Evolutionary conservation across 2,329 filamentous ascomycete genomes (phyloP).

Genomic region (Fusarium tjaetaba): DNA sequence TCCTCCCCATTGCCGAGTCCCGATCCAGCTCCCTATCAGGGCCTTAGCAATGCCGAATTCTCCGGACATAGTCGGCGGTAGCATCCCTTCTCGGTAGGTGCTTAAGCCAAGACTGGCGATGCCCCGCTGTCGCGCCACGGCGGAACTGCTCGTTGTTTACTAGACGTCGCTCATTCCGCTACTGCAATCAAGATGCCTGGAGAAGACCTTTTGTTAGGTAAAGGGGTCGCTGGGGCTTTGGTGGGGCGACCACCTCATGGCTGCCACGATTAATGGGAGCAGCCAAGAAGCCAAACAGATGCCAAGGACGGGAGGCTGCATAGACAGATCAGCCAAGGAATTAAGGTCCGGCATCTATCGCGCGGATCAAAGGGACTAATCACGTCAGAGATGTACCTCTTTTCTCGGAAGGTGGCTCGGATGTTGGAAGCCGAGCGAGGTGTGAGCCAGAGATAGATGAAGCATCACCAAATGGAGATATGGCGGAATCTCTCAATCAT

Average conservation of each 20-base stretch:
- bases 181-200: not conserved
- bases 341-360: not conserved
- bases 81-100: constrained; percentile 27
- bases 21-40: constrained; percentile 18
- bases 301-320: constrained; percentile 29
- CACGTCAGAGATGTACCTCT: not conserved
- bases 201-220: not conserved
- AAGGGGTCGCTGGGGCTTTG: not conserved
- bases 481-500: not conserved
- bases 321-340: constrained; percentile 7
- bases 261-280: not conserved
- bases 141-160: not conserved
- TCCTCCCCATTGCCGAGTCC: constrained; percentile 14
- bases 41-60: constrained; percentile 27
- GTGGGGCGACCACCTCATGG: not conserved
- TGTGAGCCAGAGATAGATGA: not conserved
- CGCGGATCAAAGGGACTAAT: not conserved
- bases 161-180: not conserved
- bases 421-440: constrained; percentile 12
- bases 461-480: not conserved
- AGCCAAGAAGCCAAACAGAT: constrained; percentile 19
- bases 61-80: constrained; percentile 23
- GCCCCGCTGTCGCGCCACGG: not conserved
- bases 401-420: constrained; percentile 21
- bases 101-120: not conserved